Conservation (phyloP, 2,329 filamentous ascomycete species). For the Aspergillus pseudoglaucus region DNA sequence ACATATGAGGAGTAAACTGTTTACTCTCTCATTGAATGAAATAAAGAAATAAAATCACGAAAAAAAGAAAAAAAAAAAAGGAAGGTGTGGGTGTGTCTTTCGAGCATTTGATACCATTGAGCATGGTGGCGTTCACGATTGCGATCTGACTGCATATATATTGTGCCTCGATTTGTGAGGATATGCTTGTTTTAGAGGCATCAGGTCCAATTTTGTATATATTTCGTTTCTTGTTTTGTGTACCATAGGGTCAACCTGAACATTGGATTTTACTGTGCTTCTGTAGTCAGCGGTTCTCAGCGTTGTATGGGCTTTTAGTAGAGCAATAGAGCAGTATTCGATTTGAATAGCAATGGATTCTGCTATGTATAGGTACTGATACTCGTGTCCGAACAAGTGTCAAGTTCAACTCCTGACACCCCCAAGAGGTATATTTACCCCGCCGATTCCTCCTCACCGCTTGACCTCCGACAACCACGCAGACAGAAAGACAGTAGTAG, state of each 20-base stretch:
- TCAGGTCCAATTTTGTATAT: constrained; percentile 15
- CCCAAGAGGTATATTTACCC: neutral
- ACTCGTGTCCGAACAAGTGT: neutral
- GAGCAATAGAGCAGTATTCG: too few species aligned
- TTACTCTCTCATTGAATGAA: neutral
- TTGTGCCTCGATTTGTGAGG: constrained; percentile 3
- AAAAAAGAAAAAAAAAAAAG: neutral
- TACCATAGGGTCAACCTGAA: neutral
- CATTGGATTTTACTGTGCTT: neutral
- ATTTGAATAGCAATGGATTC: neutral
- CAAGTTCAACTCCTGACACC: neutral
- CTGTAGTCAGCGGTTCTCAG: neutral
- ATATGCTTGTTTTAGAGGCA: constrained; percentile 6
- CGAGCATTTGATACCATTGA: constrained; percentile 21
- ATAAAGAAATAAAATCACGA: neutral
- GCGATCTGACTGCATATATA: constrained; percentile 11
- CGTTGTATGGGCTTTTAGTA: too few species aligned
- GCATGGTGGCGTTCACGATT: constrained; percentile 23
- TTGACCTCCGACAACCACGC: constrained; percentile 13
- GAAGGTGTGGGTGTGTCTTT: constrained; percentile 5
- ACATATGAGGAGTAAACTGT: constrained; percentile 57
- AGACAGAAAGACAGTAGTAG: neutral
- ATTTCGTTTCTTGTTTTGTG: constrained; percentile 5
- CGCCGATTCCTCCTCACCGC: constrained; percentile 12
- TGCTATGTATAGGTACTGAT: neutral